Conservation (phyloP, 2,329 filamentous ascomycete genomes). For the Paecilomyces formosus region DNA sequence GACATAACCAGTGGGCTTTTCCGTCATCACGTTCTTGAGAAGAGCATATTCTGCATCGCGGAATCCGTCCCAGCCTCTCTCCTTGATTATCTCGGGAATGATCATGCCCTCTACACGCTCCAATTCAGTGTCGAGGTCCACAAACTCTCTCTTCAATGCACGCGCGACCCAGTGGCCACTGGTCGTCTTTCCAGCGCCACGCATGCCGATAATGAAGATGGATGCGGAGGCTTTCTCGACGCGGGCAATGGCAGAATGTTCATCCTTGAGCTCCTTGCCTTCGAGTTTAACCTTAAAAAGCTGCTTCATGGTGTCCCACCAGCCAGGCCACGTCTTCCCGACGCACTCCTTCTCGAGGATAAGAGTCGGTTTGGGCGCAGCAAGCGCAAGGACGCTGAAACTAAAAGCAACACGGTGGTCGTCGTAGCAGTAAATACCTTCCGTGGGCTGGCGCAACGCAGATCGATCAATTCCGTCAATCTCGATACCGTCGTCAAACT, state of each 20-base stretch:
- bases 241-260: slow-evolving; percentile 28
- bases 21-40: slow-evolving; percentile 64
- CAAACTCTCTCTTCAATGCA: slow-evolving; percentile 65
- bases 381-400: slow-evolving; percentile 79
- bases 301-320: slow-evolving; percentile 85
- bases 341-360: slow-evolving; percentile 88
- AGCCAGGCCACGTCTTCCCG: slow-evolving; percentile 97
- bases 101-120: slow-evolving; percentile 65
- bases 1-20: slow-evolving; percentile 67
- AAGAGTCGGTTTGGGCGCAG: slow-evolving; percentile 62
- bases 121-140: slow-evolving; percentile 83
- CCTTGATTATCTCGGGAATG: slow-evolving; percentile 79
- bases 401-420: slow-evolving; percentile 98
- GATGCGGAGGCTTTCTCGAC: slow-evolving; percentile 49
- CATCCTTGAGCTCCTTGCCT: slow-evolving; percentile 56
- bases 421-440: slow-evolving; percentile 83
- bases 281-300: slow-evolving; percentile 70
- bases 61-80: slow-evolving; percentile 81
- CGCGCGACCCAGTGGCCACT: slow-evolving; percentile 78
- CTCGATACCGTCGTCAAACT: slow-evolving; percentile 87
- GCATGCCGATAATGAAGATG: slow-evolving; percentile 94
- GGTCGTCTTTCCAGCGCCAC: slow-evolving; percentile 93
- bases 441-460: slow-evolving; percentile 48
- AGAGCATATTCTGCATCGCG: slow-evolving; percentile 69
- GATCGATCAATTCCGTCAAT: slow-evolving; percentile 52